A percentile compares a stretch with the other conserved stretches of the same genome.
Conservation (phyloP, 2,329 filamentous ascomycete genomes). For the Aspergillus eucalypticola region DNA sequence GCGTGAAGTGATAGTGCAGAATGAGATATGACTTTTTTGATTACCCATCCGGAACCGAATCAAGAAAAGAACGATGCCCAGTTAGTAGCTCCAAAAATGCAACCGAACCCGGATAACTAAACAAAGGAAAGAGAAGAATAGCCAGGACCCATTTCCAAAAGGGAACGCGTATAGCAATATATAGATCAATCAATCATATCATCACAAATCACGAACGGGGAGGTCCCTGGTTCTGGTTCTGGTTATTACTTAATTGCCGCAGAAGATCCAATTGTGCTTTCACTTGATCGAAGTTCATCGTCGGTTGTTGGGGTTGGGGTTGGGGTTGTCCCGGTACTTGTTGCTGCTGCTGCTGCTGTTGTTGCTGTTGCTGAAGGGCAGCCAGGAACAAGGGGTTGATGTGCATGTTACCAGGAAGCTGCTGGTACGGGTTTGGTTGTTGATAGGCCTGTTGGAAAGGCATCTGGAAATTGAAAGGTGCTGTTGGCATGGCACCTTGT, state of each 20-base stretch:
- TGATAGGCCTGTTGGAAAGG: conserved; percentile 42
- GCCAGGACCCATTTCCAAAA: background rate
- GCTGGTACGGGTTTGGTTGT: conserved; percentile 47
- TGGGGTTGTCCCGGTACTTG: conserved; percentile 23
- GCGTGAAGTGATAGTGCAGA: background rate
- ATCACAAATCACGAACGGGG: conserved; percentile 26
- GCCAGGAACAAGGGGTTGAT: conserved; percentile 62
- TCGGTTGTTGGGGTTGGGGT: conserved; percentile 26
- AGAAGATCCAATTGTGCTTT: conserved; percentile 46
- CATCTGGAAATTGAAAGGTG: conserved; percentile 41
- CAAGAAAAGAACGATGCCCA: conserved; percentile 11
- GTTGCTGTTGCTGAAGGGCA: conserved; percentile 46
- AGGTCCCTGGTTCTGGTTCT: conserved; percentile 29
- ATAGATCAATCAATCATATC: background rate
- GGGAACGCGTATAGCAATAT: background rate
- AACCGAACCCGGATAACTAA: conserved; percentile 12
- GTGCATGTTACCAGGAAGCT: conserved; percentile 49
- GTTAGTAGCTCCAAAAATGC: conserved; percentile 22
- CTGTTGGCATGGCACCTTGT: conserved; percentile 24
- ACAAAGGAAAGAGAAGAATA: background rate
- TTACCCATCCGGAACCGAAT: background rate
- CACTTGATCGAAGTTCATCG: conserved; percentile 43
- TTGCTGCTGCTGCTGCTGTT: conserved; percentile 36
- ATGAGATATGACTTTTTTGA: background rate
- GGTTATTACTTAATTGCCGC: conserved; percentile 38